phyloP scores from a whole-genome alignment of 176 grass and related monocot species.

The Avena atlantica region DNA sequence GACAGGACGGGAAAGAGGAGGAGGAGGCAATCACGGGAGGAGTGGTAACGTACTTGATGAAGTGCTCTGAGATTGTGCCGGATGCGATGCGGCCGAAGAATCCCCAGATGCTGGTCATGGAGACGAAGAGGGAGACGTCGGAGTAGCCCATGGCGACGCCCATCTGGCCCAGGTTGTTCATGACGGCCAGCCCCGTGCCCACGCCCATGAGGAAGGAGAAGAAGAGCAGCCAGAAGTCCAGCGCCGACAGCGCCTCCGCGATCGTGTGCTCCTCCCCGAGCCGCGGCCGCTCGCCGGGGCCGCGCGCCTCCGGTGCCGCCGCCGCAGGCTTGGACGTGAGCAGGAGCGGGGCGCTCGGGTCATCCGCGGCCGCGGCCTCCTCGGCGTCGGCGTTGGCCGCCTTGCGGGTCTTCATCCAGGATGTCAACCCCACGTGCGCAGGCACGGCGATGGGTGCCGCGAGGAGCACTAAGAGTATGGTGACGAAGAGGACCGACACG shows the following conservation, averaged over 20 bases:
- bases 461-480: constrained; percentile 68
- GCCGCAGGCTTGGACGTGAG: background rate
- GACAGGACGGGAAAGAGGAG: background rate
- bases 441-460: constrained; percentile 73
- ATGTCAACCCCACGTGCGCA: constrained; percentile 54
- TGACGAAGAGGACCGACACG: constrained; percentile 67
- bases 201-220: constrained; percentile 86
- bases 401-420: constrained; percentile 35
- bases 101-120: constrained; percentile 95
- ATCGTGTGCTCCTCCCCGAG: constrained; percentile 97
- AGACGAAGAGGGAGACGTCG: constrained; percentile 95
- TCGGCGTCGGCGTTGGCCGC: constrained; percentile 55
- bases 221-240: constrained; percentile 94
- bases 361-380: background rate
- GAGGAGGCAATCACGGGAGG: too few relatives aligned
- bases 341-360: constrained; percentile 4
- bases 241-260: constrained; percentile 58
- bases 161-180: constrained; percentile 99
- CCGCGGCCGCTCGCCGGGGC: constrained; percentile 40
- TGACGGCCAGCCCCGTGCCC: constrained; percentile 86
- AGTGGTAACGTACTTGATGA: constrained; percentile 72
- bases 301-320: background rate
- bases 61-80: constrained; percentile 90
- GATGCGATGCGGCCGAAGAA: constrained; percentile 95
- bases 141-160: constrained; percentile 84